Evolutionary conservation across 2,329 filamentous ascomycete species (phyloP).

Genomic region (Colletotrichum sp.): DNA sequence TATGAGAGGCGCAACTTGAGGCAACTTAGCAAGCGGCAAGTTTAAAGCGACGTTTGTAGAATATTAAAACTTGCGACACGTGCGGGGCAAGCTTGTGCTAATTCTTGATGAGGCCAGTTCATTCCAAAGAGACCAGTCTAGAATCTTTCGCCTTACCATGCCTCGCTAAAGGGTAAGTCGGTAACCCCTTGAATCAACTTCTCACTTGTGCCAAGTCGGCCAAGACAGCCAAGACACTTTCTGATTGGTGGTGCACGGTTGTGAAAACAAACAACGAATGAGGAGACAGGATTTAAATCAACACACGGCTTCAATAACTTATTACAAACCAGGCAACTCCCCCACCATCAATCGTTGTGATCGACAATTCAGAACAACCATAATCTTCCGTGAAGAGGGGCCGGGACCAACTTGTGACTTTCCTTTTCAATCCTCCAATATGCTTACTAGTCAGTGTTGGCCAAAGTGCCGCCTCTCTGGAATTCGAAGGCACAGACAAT

Average conservation of each 20-base stretch:
- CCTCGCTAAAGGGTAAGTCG: background rate
- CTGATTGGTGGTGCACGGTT: background rate
- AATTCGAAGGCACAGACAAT: background rate
- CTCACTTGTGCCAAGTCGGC: background rate
- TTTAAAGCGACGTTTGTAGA: background rate
- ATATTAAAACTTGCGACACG: background rate
- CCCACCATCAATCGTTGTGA: background rate
- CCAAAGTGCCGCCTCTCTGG: background rate
- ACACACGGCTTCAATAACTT: conserved; percentile 1
- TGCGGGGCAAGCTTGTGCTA: background rate
- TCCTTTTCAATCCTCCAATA: background rate
- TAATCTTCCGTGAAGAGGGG: background rate
- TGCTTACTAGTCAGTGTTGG: background rate
- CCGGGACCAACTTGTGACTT: background rate
- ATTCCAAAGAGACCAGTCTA: background rate
- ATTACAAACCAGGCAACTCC: background rate
- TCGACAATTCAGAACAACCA: background rate
- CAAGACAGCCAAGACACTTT: background rate
- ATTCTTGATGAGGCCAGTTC: background rate
- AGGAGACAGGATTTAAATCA: background rate
- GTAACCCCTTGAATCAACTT: background rate
- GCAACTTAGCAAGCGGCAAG: background rate
- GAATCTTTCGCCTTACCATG: background rate
- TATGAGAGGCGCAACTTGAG: background rate
- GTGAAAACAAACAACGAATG: background rate